Conservation (phyloP, 192 early-diverging fungal species). For the Oehlia diaphana region DNA sequence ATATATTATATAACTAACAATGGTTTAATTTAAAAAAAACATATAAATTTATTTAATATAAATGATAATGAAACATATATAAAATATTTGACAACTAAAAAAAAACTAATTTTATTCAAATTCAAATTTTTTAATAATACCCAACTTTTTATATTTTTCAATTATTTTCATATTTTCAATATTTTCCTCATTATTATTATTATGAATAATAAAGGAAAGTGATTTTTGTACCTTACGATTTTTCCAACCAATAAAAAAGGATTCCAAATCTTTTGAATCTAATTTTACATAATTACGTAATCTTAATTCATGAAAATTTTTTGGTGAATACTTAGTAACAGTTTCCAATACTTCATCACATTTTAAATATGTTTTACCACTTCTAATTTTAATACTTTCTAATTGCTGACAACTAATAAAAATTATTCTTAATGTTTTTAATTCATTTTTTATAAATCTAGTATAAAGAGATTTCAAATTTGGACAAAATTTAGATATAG, state of each 20-base stretch:
- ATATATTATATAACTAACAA: too few species aligned
- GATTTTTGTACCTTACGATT: not conserved
- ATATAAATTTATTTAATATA: too few species aligned
- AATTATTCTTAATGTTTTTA: not conserved
- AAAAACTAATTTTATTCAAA: too few species aligned
- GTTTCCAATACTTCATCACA: not conserved
- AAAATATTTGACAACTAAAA: too few species aligned
- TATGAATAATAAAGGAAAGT: not conserved
- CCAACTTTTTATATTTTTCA: too few species aligned
- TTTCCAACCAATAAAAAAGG: not conserved
- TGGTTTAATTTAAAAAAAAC: too few species aligned
- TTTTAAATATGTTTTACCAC: not conserved
- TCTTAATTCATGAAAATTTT: not conserved
- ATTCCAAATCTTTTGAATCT: not conserved
- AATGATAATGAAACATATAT: too few species aligned
- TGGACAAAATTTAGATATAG: not conserved
- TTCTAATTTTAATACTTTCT: not conserved
- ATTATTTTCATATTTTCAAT: too few species aligned
- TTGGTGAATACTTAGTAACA: not conserved
- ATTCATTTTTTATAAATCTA: not conserved
- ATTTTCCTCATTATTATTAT: too few species aligned
- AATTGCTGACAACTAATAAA: not conserved
- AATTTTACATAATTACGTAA: not conserved
- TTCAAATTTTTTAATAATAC: too few species aligned
- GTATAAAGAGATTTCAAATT: not conserved